Conservation (phyloP, 352 stramenopile genomes). For the Blastocystis hominis region DNA sequence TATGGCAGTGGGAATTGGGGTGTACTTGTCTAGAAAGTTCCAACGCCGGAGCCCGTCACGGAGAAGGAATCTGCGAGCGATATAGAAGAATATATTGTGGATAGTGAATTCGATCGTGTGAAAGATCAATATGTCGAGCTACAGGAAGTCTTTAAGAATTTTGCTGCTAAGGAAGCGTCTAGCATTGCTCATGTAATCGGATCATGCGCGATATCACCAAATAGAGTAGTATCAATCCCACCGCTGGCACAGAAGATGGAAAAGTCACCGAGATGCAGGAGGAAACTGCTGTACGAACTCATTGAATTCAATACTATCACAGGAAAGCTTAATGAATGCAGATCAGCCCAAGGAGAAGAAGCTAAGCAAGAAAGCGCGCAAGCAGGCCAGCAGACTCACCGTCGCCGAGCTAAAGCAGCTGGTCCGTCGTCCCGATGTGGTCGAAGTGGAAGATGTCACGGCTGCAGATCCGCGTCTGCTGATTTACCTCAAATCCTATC, state of each 20-base stretch:
- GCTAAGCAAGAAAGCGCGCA: conserved; percentile 81
- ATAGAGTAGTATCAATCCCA: too few species aligned
- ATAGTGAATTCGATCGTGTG: conserved; percentile 16
- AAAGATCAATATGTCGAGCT: conserved; percentile 41
- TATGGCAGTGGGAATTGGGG: not conserved
- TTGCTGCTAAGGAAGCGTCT: conserved; percentile 18
- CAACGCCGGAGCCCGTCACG: not conserved
- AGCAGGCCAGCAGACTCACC: conserved; percentile 80
- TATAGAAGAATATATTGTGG: not conserved
- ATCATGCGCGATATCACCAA: not conserved
- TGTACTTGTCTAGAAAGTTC: not conserved
- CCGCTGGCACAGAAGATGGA: not conserved
- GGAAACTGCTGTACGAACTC: not conserved
- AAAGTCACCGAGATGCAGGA: not conserved
- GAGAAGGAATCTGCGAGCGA: not conserved
- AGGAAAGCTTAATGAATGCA: conserved; percentile 40
- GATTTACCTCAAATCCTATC: conserved; percentile 84
- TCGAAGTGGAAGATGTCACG: conserved; percentile 91
- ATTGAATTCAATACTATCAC: not conserved
- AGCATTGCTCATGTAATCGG: not conserved
- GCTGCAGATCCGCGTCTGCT: conserved; percentile 84
- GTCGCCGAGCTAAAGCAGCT: conserved; percentile 90
- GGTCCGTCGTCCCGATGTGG: conserved; percentile 77
- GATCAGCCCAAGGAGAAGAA: conserved; percentile 5
- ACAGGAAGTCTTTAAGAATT: conserved; percentile 52